Conservation (phyloP, 495 filamentous ascomycete species). For the Neurospora pannonica region DNA sequence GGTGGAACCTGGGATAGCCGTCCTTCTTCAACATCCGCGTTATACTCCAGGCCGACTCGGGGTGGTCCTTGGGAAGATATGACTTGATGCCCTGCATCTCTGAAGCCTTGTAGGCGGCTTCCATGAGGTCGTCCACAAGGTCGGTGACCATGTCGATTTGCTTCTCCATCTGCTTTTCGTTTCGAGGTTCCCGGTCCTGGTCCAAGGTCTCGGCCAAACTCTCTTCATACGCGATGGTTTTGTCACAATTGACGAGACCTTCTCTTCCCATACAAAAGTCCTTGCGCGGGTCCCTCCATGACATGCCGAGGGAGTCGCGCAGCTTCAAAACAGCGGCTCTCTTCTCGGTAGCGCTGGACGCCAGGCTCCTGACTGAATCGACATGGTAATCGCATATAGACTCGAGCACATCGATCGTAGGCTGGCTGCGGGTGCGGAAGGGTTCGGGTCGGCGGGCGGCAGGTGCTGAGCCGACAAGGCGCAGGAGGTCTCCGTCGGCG, state of each 20-base stretch:
- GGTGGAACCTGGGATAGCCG: slow-evolving; percentile 27
- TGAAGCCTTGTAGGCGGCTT: slow-evolving; percentile 9
- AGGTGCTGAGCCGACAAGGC: neutral
- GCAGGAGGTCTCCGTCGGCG: slow-evolving; percentile 12
- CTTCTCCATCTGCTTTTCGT: slow-evolving; percentile 4
- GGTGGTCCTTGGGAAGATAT: slow-evolving; percentile 4
- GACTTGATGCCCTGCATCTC: slow-evolving; percentile 5
- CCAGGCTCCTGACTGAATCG: neutral
- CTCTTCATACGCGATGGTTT: slow-evolving; percentile 9
- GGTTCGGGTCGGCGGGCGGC: neutral
- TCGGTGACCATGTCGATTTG: slow-evolving; percentile 7
- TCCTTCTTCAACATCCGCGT: slow-evolving; percentile 22
- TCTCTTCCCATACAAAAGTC: neutral
- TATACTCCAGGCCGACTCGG: slow-evolving; percentile 20
- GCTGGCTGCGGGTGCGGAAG: neutral
- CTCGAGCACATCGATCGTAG: neutral
- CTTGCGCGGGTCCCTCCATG: neutral
- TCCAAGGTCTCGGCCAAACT: neutral
- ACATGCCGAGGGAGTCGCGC: neutral
- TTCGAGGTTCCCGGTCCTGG: slow-evolving; percentile 7
- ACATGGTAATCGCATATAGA: slow-evolving; percentile 4
- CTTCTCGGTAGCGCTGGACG: neutral
- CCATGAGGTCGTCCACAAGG: slow-evolving; percentile 18
- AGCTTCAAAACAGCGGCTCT: neutral
- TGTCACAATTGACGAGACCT: slow-evolving; percentile 3